Evolutionary conservation across 495 filamentous ascomycete species (phyloP), one percentile per base, ranked within the genome.

Genomic region (Lindgomyces ingoldianus): DNA sequence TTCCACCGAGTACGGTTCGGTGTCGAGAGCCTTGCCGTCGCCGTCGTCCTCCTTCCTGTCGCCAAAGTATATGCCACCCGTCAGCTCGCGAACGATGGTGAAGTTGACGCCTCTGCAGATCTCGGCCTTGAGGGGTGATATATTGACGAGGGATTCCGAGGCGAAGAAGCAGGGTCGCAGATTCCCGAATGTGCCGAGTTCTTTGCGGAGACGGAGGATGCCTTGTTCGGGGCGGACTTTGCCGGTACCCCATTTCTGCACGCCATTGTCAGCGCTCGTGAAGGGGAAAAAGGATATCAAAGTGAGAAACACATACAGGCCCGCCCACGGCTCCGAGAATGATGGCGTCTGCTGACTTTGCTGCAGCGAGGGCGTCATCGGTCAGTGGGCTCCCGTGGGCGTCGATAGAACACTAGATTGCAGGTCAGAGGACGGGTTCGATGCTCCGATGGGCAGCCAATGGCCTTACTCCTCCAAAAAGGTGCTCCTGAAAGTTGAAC

Each of bases 141-240:
- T 83, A 42, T 91, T 86, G 77, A 96, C 86, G 47, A 98, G 90
- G 29, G 86, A 84, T 57, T 93, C 89, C 25, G 93, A 91, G 41
- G 93, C 91, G 81, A 98, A 98, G 83, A 87, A 93, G 85, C 94
- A 98, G 4, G 94, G 94, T 3, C 94, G 91, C 49, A 98, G 89
- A 84, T 98, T 98, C 68, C 93, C 94, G 79, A 94, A 98, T 68
- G 94, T 90, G 73, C 83, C 81, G 82, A 98, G 89, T 75, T 96
- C 89, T 76, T 96, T 97, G 81, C 94, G 91, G 47, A 98, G 90
- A 67, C 82, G 84, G 56, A 98, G 89, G 74, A 98, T 84, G 60
- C 94, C 94, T 78, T 98, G 93, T 73, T 98, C 94, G 4, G 94
- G 94, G 50, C 94, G 89, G 61, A 98, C 89, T 54, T 84, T 74